Conservation (phyloP, 306 rosid genomes). For the Crotalaria pallida region DNA sequence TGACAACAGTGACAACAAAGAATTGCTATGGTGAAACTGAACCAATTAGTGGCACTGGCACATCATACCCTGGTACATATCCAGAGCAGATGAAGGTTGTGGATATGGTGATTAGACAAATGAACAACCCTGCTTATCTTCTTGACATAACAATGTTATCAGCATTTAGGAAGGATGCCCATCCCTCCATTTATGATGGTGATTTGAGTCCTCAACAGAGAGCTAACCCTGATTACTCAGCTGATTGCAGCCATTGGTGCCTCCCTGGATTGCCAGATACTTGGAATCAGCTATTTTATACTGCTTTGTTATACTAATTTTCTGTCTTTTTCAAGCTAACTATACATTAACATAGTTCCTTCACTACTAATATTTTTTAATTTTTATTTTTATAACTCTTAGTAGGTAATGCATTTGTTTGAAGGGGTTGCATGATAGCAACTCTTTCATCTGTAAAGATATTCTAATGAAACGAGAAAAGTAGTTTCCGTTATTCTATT, state of each 20-base stretch:
- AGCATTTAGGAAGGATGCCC: constrained; percentile 77
- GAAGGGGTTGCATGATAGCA: constrained; percentile 20
- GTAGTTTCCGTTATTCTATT: not conserved
- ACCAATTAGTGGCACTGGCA: constrained; percentile 48
- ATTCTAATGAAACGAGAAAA: constrained; percentile 21
- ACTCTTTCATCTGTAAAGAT: constrained; percentile 31
- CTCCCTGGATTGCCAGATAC: constrained; percentile 94
- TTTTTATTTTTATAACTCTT: not conserved
- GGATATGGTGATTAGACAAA: constrained; percentile 62
- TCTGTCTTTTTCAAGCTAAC: constrained; percentile 6
- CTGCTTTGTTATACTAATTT: constrained; percentile 48
- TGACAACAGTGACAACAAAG: constrained; percentile 40
- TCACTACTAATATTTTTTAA: not conserved
- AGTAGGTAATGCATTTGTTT: constrained; percentile 25
- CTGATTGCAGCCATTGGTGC: constrained; percentile 99
- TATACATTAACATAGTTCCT: not conserved
- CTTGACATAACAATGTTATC: constrained; percentile 80
- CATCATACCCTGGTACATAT: constrained; percentile 42
- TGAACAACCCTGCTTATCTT: constrained; percentile 57
- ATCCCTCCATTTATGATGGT: constrained; percentile 85
- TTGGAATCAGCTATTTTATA: constrained; percentile 78
- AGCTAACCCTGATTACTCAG: constrained; percentile 62
- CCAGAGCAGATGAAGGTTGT: constrained; percentile 78
- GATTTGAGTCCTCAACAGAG: constrained; percentile 73
- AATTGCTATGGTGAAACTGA: constrained; percentile 83